phyloP scores from a whole-genome alignment of 2,329 filamentous ascomycete genomes.

The Aspergillus viridinutans region DNA sequence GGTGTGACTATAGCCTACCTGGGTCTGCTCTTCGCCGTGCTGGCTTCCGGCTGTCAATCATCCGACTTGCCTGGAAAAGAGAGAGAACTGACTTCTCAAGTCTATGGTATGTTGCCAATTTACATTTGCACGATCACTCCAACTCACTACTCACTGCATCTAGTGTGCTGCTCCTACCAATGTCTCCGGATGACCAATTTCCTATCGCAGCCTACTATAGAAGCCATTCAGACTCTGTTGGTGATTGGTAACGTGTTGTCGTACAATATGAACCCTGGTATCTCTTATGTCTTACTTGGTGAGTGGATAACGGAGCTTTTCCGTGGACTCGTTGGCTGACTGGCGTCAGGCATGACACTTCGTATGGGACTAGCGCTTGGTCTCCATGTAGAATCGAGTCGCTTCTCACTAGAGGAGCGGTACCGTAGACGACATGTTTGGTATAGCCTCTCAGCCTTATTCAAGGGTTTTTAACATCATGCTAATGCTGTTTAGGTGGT shows the following conservation, averaged over 20 bases:
- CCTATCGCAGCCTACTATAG: constrained; percentile 56
- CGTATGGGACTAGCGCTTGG: constrained; percentile 59
- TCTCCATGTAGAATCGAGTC: constrained; percentile 55
- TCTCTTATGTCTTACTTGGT: constrained; percentile 58
- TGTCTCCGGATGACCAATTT: constrained; percentile 62
- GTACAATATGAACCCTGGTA: constrained; percentile 62
- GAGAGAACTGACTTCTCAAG: constrained; percentile 59
- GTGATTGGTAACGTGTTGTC: constrained; percentile 60
- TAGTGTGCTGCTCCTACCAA: constrained; percentile 62
- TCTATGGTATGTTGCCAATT: constrained; percentile 50
- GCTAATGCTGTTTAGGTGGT: constrained; percentile 46
- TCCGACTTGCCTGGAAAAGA: constrained; percentile 56
- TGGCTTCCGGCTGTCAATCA: constrained; percentile 61
- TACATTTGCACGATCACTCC: not conserved
- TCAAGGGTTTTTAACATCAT: not conserved
- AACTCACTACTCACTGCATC: constrained; percentile 32
- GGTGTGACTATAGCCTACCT: constrained; percentile 57
- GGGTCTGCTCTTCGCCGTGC: constrained; percentile 57
- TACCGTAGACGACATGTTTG: constrained; percentile 44
- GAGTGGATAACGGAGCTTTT: constrained; percentile 2
- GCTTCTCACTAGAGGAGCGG: constrained; percentile 48
- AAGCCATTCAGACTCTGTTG: constrained; percentile 59
- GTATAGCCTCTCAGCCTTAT: constrained; percentile 22
- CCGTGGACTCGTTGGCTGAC: constrained; percentile 2
- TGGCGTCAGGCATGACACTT: constrained; percentile 50